Percentiles rank a stretch among this genome's conserved stretches.
These are phyloP conservation scores for Cryptococcus sp. DNA, from an alignment of 1,284 basidiomycete genomes.

Conservation along the genomic window DNA sequence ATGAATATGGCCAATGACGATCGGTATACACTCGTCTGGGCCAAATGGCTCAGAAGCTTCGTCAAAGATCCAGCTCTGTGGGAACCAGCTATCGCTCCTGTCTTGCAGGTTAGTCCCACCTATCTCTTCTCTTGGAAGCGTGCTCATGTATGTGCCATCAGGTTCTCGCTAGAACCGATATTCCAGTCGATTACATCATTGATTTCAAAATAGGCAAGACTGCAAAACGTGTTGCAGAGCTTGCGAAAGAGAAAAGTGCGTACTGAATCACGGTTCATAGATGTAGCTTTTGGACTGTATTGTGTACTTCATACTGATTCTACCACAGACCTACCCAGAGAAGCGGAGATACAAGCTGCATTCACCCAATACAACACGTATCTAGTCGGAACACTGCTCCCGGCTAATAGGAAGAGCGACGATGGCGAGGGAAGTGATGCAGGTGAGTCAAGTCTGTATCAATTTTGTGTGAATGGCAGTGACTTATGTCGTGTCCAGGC, in stretches of 20 bases:
- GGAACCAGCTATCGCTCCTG: constrained; percentile 28
- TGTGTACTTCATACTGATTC: not conserved
- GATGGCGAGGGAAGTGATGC: constrained; percentile 13
- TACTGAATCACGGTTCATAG: not conserved
- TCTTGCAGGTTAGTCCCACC: constrained; percentile 23
- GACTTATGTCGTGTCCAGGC: no score
- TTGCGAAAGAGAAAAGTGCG: constrained; percentile 24
- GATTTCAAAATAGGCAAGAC: constrained; percentile 27
- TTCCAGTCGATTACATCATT: constrained; percentile 32
- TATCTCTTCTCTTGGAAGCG: not conserved
- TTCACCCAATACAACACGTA: constrained; percentile 23
- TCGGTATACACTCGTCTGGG: constrained; percentile 23
- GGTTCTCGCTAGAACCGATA: constrained; percentile 39
- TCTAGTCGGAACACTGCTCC: constrained; percentile 15
- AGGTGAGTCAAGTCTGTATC: constrained; percentile 6
- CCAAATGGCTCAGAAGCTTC: constrained; percentile 26
- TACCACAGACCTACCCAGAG: constrained; percentile 10
- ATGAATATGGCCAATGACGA: constrained; percentile 33
- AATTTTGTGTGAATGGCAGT: not conserved
- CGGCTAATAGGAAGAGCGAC: constrained; percentile 6
- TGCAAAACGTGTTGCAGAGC: constrained; percentile 13
- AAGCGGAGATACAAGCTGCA: constrained; percentile 22
- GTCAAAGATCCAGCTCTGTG: constrained; percentile 27
- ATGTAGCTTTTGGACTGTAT: constrained; percentile 1
- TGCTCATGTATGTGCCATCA: constrained; percentile 5